Conservation (phyloP, 2,329 filamentous ascomycete species). For the Colletotrichum simmondsii region DNA sequence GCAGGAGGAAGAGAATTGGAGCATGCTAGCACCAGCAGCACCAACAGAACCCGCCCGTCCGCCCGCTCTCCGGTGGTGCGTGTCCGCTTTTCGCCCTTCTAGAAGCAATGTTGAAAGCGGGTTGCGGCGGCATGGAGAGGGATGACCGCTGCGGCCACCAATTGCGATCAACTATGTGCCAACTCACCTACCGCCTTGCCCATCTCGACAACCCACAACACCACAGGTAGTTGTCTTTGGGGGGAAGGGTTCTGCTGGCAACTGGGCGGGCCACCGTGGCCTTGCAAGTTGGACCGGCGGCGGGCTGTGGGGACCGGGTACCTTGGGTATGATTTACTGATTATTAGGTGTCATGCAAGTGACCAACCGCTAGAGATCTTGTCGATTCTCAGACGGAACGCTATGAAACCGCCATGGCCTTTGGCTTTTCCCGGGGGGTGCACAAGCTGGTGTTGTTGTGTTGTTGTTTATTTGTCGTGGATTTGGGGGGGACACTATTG, state of each 20-base stretch:
- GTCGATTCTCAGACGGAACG: conserved; percentile 14
- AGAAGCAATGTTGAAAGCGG: conserved; percentile 17
- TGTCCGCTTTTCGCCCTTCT: conserved; percentile 25
- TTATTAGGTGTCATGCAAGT: conserved; percentile 23
- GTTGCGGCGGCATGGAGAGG: conserved; percentile 2
- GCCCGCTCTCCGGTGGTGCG: neutral
- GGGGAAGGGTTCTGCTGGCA: neutral
- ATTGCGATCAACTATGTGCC: conserved; percentile 9
- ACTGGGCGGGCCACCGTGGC: neutral
- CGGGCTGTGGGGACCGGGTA: neutral
- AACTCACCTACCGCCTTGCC: neutral
- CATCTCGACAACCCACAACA: conserved; percentile 1
- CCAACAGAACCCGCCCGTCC: conserved; percentile 14
- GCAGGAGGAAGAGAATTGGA: neutral
- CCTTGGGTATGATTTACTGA: neutral
- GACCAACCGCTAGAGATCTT: conserved; percentile 11
- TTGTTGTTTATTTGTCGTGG: conserved; percentile 20
- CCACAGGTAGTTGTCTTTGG: neutral
- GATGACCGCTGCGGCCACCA: conserved; percentile 22
- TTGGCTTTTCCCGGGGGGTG: neutral
- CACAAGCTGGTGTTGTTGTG: neutral
- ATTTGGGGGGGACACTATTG: neutral
- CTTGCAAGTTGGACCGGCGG: neutral
- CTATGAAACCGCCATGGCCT: neutral
- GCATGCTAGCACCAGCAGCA: neutral